Base-by-base conservation (phyloP, 2,329 filamentous ascomycete genomes). In the Hypoxylon sp. region DNA sequence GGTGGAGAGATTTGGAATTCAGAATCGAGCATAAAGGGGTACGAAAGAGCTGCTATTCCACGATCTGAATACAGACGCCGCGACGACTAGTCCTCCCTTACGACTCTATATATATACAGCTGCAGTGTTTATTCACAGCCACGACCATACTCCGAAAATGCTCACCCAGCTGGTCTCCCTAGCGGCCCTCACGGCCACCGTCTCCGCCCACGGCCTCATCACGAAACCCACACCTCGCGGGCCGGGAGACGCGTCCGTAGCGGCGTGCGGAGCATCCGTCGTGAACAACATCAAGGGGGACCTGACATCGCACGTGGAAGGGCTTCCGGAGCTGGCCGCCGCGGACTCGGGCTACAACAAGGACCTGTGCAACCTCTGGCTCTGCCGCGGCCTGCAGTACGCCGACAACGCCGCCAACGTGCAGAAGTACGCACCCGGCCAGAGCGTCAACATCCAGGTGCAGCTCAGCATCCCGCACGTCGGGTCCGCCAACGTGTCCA, bases 401-500 rank as follows among this genome's bases (percentile, higher is more conserved):
- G 78, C 54, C 55, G 79, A 81, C 76, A 80, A 80, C 75, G 63
- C 56, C 12, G 76, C 70, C 65, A 74, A 76, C 65, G 78, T 80
- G 57, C 77, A 80, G 73, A 45, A 53, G 24, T 80, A 78, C 71
- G 70, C 70, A n/a, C 68, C 80, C 3, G 82, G 82, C n/a, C 73
- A 83, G 70, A 74, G 68, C 2, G 76, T 84, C 54, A 72, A 78
- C 71, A 75, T 84, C 52, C 74, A 76, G 33, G 77, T 84, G 36
- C 77, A 75, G 30, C 81, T 85, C 53, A 76, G 78, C 22, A 81
- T 82, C 62, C 80, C 82, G 3, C 82, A 85, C 74, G 77, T 73
- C 52, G 82, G 82, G 64, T 74, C 77, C 54, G 81, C 82, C 68
- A 84, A 85, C 67, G 82, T 84, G 57, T 81, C 79, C 42, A 76